These are phyloP conservation scores for Yarrowia bubula DNA, from an alignment of 805 yeast genomes.

Conservation along the genomic window DNA sequence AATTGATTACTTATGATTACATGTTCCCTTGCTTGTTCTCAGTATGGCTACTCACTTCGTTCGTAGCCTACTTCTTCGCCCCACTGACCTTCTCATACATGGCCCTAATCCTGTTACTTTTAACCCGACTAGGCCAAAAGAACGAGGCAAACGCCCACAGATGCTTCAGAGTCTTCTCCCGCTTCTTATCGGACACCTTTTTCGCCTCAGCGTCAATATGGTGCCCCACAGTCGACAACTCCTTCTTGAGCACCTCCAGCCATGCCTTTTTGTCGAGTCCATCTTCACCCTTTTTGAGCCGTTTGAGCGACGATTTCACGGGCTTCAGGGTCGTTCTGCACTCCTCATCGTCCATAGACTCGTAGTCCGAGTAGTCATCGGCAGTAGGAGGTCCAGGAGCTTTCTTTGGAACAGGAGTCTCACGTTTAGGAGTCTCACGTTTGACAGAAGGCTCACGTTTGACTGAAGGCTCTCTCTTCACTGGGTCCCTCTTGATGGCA, in stretches of 20 bases:
- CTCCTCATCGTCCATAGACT: slow-evolving; percentile 71
- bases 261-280: slow-evolving; percentile 76
- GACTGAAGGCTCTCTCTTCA: not conserved
- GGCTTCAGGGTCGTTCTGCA: slow-evolving; percentile 64
- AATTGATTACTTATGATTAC: slow-evolving; percentile 15
- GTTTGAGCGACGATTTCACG: slow-evolving; percentile 62
- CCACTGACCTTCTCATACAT: slow-evolving; percentile 55
- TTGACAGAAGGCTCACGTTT: slow-evolving; percentile 13
- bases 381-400: slow-evolving; percentile 29
- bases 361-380: slow-evolving; percentile 53
- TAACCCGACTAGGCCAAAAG: slow-evolving; percentile 83
- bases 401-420: slow-evolving; percentile 14
- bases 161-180: slow-evolving; percentile 54
- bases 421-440: slow-evolving; percentile 14
- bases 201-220: slow-evolving; percentile 48
- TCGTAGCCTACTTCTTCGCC: slow-evolving; percentile 2
- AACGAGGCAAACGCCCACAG: slow-evolving; percentile 81
- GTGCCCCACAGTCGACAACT: slow-evolving; percentile 70
- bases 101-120: slow-evolving; percentile 62
- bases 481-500: not conserved
- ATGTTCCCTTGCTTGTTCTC: too few relatives aligned
- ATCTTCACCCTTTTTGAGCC: slow-evolving; percentile 65
- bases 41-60: too few relatives aligned
- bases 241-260: slow-evolving; percentile 66
- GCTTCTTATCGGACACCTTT: slow-evolving; percentile 35